A percentile compares a stretch with the other conserved stretches of the same genome.
These are phyloP conservation scores for Arthrobotrys conoides DNA, from an alignment of 2,329 filamentous ascomycete genomes.

Conservation along the genomic window DNA sequence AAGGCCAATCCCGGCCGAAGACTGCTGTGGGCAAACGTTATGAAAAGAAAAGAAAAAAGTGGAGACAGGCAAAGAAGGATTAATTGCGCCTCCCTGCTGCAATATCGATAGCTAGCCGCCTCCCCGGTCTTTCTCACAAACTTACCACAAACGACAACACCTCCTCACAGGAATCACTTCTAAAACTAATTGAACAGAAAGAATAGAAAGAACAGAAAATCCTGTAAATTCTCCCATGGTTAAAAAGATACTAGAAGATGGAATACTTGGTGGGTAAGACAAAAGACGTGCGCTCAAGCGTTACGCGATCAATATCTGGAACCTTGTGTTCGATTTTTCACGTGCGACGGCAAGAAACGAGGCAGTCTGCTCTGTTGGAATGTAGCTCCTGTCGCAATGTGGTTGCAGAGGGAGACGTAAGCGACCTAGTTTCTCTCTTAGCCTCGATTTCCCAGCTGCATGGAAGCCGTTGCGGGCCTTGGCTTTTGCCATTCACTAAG, in stretches of 20 bases:
- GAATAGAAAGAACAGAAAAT: conserved; percentile 2
- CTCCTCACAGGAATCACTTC: conserved; percentile 20
- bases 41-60: conserved; percentile 28
- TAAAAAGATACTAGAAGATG: background rate
- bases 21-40: conserved; percentile 37
- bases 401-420: conserved; percentile 56
- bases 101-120: conserved; percentile 59
- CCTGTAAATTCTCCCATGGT: conserved; percentile 8
- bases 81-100: conserved; percentile 23
- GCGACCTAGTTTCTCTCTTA: conserved; percentile 36
- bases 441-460: conserved; percentile 34
- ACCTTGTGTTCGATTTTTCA: conserved; percentile 57
- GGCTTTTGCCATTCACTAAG: conserved; percentile 6
- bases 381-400: conserved; percentile 44
- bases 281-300: conserved; percentile 6
- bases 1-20: conserved; percentile 22
- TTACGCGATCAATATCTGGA: background rate
- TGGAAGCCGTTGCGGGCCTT: conserved; percentile 37
- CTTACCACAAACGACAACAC: conserved; percentile 60
- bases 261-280: conserved; percentile 38
- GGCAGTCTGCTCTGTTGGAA: conserved; percentile 29
- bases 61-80: conserved; percentile 32
- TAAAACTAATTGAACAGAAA: background rate
- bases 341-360: conserved; percentile 40
- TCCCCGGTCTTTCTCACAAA: conserved; percentile 40